phyloP scores from a whole-genome alignment of 192 early-diverging fungal genomes.

The Coemansia sp. region DNA sequence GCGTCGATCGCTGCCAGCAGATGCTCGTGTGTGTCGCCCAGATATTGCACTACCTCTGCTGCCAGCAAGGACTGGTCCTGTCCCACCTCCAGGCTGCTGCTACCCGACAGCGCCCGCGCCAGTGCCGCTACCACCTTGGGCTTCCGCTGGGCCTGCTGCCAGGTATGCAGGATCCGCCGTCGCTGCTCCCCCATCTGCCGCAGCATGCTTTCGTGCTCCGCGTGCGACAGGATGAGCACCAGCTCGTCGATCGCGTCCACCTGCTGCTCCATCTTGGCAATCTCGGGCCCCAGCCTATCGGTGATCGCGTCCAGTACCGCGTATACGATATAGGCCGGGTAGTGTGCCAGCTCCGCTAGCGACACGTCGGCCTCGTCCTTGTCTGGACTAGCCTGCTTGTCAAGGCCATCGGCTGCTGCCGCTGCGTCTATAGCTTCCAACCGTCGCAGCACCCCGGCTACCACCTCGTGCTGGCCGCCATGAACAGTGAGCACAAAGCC shows the following conservation, averaged over 20 bases:
- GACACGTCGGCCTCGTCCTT: conserved; percentile 2
- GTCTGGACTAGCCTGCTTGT: background rate
- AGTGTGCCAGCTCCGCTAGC: conserved; percentile 21
- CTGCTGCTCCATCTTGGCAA: conserved; percentile 81
- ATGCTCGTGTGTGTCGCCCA: conserved; percentile 45
- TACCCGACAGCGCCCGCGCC: conserved; percentile 32
- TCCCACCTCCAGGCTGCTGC: conserved; percentile 12
- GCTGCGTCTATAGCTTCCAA: conserved; percentile 21
- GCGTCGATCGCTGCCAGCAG: conserved; percentile 23
- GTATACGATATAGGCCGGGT: conserved; percentile 88
- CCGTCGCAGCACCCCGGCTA: conserved; percentile 16
- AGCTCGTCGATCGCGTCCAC: conserved; percentile 94
- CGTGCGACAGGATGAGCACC: conserved; percentile 83
- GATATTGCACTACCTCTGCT: conserved; percentile 41
- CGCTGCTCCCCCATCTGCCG: conserved; percentile 68
- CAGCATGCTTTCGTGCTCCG: conserved; percentile 72
- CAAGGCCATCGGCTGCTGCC: background rate
- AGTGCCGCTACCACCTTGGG: conserved; percentile 62
- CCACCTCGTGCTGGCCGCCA: conserved; percentile 5
- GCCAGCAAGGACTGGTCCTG: no score
- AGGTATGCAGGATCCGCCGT: conserved; percentile 60
- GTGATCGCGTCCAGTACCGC: conserved; percentile 90
- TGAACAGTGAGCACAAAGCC: conserved; percentile 34
- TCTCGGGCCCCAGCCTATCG: conserved; percentile 78
- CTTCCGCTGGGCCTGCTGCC: conserved; percentile 63